These are phyloP conservation scores for Lithohypha guttulata DNA, from an alignment of 2,329 filamentous ascomycete species.

Conservation along the genomic window DNA sequence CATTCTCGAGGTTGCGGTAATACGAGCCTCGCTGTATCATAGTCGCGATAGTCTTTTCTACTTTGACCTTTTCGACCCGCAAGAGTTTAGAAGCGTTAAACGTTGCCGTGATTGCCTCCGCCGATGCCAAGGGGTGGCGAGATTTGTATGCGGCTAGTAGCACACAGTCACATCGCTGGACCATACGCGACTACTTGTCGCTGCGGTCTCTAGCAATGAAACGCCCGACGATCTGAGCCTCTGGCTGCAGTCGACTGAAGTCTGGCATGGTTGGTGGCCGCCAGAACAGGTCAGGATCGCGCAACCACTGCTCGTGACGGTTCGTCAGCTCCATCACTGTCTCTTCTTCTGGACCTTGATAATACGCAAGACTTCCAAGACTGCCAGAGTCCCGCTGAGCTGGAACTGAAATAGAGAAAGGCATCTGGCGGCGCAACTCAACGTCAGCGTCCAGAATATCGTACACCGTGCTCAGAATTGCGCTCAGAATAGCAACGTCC, in stretches of 20 bases:
- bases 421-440: background rate
- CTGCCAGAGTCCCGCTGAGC: conserved; percentile 1
- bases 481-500: background rate
- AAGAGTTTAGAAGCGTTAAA: background rate
- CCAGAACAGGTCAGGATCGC: background rate
- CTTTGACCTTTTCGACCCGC: background rate
- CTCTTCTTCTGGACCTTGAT: background rate
- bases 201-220: conserved; percentile 1
- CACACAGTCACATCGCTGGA: background rate
- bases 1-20: conserved; percentile 1
- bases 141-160: conserved; percentile 1
- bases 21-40: background rate
- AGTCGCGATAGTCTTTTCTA: conserved; percentile 1
- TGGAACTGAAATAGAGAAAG: background rate
- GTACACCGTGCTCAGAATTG: background rate
- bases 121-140: background rate
- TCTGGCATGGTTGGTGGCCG: background rate
- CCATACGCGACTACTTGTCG: conserved; percentile 3
- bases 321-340: background rate
- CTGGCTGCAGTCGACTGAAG: background rate
- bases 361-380: background rate
- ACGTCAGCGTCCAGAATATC: background rate
- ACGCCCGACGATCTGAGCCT: conserved; percentile 1
- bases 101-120: background rate
- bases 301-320: background rate